phyloP scores from a whole-genome alignment of 148 eudicot genomes.

The Spergularia bocconei region DNA sequence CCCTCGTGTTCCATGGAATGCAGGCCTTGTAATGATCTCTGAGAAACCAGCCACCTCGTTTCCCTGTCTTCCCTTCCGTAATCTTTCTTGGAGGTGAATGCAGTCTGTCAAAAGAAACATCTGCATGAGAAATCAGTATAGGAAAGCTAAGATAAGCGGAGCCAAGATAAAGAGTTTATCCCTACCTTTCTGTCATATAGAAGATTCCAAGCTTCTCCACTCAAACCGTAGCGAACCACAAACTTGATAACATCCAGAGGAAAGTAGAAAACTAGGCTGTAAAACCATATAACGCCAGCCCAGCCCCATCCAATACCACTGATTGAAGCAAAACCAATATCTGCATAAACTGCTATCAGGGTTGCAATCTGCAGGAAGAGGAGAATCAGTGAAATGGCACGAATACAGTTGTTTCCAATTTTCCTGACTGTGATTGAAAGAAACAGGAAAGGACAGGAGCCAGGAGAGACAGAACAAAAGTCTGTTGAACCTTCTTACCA shows the following conservation, averaged over 20 bases:
- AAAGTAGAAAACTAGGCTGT: slow-evolving; percentile 61
- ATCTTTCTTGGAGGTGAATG: slow-evolving; percentile 52
- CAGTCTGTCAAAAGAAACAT: slow-evolving; percentile 43
- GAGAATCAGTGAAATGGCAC: background rate
- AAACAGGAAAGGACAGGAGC: background rate
- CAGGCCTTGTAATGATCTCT: slow-evolving; percentile 46
- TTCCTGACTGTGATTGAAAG: slow-evolving; percentile 42
- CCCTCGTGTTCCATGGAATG: slow-evolving; percentile 38
- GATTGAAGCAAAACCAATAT: slow-evolving; percentile 63
- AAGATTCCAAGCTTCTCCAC: slow-evolving; percentile 68
- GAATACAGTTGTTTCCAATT: slow-evolving; percentile 6
- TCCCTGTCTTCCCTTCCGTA: slow-evolving; percentile 57
- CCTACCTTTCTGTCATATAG: slow-evolving; percentile 60
- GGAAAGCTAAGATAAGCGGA: background rate
- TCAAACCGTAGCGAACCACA: slow-evolving; percentile 48
- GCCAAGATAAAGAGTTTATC: background rate
- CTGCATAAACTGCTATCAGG: slow-evolving; percentile 72
- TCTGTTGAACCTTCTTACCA: slow-evolving; percentile 35
- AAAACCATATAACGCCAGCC: slow-evolving; percentile 80
- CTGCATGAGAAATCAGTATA: background rate
- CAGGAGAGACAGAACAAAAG: too few relatives aligned
- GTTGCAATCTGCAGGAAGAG: slow-evolving; percentile 56
- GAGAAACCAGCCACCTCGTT: slow-evolving; percentile 57
- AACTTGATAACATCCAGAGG: slow-evolving; percentile 70
- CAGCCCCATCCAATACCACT: slow-evolving; percentile 78